Conservation (phyloP, 306 rosid species). For the Prunus salicina region DNA sequence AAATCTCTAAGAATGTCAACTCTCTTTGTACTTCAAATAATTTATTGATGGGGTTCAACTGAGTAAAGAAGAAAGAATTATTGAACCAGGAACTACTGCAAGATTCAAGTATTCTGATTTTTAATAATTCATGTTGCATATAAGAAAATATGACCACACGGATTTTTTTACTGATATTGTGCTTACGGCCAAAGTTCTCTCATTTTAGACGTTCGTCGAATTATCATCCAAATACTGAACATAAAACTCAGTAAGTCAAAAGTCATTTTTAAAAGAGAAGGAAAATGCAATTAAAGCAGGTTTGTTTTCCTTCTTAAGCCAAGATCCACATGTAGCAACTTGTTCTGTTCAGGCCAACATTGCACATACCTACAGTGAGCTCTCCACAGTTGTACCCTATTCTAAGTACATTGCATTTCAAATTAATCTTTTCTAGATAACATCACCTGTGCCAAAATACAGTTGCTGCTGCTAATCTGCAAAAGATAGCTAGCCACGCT, state of each 20-base stretch:
- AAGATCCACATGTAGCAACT: too few relatives aligned
- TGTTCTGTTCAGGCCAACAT: too few relatives aligned
- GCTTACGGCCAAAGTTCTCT: not conserved
- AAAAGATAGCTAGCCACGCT: too few relatives aligned
- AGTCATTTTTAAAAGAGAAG: too few relatives aligned
- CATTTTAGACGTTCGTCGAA: not conserved
- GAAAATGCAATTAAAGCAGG: too few relatives aligned
- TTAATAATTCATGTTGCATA: too few relatives aligned
- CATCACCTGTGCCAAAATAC: too few relatives aligned
- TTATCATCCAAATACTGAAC: not conserved
- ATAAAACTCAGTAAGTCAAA: not conserved
- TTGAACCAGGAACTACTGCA: not conserved
- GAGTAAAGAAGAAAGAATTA: not conserved
- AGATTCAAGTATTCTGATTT: not conserved
- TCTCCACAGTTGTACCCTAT: not conserved
- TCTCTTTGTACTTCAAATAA: not conserved
- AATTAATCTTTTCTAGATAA: too few relatives aligned
- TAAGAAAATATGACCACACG: too few relatives aligned
- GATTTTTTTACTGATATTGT: not conserved
- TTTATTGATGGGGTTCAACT: not conserved
- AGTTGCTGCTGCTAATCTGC: too few relatives aligned
- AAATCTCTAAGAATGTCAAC: slow-evolving; percentile 1
- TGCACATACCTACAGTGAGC: not conserved
- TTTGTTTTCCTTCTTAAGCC: too few relatives aligned
- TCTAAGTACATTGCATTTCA: not conserved